Percentiles rank a stretch among this genome's conserved stretches.
These are phyloP conservation scores for Colletotrichum sp. DNA, from an alignment of 2,329 filamentous ascomycete species.

Conservation along the genomic window DNA sequence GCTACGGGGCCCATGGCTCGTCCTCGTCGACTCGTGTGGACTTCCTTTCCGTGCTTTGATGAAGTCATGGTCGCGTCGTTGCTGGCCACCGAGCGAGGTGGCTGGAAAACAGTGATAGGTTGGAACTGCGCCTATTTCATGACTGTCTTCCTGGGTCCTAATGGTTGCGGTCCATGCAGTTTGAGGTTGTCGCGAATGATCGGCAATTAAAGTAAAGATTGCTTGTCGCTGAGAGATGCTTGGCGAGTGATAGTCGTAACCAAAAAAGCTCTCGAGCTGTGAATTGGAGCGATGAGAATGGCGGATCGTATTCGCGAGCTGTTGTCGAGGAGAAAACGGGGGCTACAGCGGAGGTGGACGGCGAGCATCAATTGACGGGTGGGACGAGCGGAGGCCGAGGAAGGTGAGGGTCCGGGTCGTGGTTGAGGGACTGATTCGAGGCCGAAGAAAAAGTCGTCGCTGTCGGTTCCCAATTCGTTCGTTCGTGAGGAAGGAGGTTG, in stretches of 20 bases:
- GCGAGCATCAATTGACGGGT: constrained; percentile 24
- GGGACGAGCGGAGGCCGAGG: not conserved
- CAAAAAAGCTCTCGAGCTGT: constrained; percentile 31
- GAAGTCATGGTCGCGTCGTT: not conserved
- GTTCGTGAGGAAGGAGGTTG: constrained; percentile 5
- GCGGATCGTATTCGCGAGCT: not conserved
- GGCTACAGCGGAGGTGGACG: constrained; percentile 23
- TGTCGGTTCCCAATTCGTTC: not conserved
- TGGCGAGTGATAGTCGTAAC: constrained; percentile 33
- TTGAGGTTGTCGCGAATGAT: not conserved
- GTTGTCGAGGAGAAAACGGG: not conserved
- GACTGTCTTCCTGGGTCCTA: not conserved
- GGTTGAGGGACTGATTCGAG: not conserved
- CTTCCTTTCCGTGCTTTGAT: not conserved
- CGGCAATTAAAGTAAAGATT: constrained; percentile 4
- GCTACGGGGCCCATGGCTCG: not conserved
- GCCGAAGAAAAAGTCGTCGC: not conserved
- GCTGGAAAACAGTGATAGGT: not conserved
- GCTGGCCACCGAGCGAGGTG: not conserved
- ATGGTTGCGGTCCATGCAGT: not conserved
- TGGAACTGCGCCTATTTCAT: constrained; percentile 9
- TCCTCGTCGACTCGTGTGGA: not conserved
- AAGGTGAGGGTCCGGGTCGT: constrained; percentile 1
- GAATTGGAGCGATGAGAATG: constrained; percentile 19
- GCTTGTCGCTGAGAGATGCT: constrained; percentile 29